These are phyloP conservation scores for Globisporangium carolinianum DNA, from an alignment of 352 stramenopile genomes.

Conservation along the genomic window DNA sequence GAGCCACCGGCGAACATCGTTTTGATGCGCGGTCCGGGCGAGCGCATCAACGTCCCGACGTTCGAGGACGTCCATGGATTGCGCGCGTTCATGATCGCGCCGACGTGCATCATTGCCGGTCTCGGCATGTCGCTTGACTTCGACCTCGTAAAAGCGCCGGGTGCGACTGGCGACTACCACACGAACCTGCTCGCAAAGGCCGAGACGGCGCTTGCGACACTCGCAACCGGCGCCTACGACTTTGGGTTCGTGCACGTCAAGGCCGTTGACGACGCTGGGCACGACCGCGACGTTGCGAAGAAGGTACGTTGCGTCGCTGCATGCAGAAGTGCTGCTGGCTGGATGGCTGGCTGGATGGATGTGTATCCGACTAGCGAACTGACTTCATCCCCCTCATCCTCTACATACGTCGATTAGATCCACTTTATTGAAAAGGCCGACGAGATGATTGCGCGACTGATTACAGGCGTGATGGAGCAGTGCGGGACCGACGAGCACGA, in stretches of 20 bases:
- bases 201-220: slow-evolving; percentile 50
- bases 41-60: slow-evolving; percentile 79
- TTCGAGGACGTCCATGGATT: slow-evolving; percentile 80
- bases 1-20: slow-evolving; percentile 82
- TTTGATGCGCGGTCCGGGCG: slow-evolving; percentile 72
- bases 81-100: slow-evolving; percentile 83
- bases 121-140: slow-evolving; percentile 83
- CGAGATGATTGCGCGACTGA: slow-evolving; percentile 64
- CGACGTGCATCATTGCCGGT: slow-evolving; percentile 85
- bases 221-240: slow-evolving; percentile 39
- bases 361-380: too few species aligned
- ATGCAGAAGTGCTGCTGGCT: background rate
- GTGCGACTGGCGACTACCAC: slow-evolving; percentile 82
- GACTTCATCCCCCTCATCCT: too few species aligned
- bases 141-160: slow-evolving; percentile 58
- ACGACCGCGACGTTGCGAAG: slow-evolving; percentile 78
- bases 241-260: slow-evolving; percentile 86
- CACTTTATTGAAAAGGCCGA: slow-evolving; percentile 82
- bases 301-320: slow-evolving; percentile 28
- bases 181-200: slow-evolving; percentile 78
- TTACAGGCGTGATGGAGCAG: slow-evolving; percentile 42
- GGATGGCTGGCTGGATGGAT: background rate
- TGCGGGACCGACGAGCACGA: slow-evolving; percentile 28
- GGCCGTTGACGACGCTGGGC: slow-evolving; percentile 80
- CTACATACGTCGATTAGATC: slow-evolving; percentile 16